phyloP scores from a whole-genome alignment of 352 stramenopile genomes.

The Phytophthora tubulina region DNA sequence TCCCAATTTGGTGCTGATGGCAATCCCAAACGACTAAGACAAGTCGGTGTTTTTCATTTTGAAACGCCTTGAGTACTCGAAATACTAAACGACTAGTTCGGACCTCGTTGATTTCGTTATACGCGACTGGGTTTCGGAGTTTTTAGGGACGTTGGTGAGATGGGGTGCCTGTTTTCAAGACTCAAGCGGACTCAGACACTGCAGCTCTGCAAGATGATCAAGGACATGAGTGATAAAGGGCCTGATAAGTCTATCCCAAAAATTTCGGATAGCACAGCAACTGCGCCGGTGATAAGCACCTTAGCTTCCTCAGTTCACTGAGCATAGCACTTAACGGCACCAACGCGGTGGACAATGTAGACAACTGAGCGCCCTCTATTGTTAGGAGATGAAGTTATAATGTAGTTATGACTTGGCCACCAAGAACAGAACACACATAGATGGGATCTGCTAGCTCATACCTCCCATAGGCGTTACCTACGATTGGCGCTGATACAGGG shows the following conservation, averaged over 20 bases:
- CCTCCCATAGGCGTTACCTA: conserved; percentile 7
- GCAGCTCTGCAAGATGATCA: background rate
- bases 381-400: background rate
- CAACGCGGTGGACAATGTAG: too few species aligned
- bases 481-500: conserved; percentile 20
- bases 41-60: background rate
- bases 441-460: background rate
- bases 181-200: background rate
- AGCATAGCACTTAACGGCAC: too few species aligned
- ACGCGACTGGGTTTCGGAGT: conserved; percentile 21
- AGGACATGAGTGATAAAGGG: background rate
- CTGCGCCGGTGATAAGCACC: too few species aligned
- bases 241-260: too few species aligned
- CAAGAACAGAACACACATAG: background rate
- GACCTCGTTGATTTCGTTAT: conserved; percentile 6
- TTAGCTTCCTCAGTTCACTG: too few species aligned
- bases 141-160: conserved; percentile 18
- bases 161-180: background rate
- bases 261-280: too few species aligned
- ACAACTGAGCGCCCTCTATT: background rate
- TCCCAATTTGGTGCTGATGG: too few species aligned
- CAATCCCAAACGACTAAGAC: background rate
- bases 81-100: conserved; percentile 25
- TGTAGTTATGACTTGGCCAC: background rate
- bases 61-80: conserved; percentile 15